These are phyloP conservation scores for Wickerhamiella kazuoi DNA, from an alignment of 805 yeast genomes.

Conservation along the genomic window DNA sequence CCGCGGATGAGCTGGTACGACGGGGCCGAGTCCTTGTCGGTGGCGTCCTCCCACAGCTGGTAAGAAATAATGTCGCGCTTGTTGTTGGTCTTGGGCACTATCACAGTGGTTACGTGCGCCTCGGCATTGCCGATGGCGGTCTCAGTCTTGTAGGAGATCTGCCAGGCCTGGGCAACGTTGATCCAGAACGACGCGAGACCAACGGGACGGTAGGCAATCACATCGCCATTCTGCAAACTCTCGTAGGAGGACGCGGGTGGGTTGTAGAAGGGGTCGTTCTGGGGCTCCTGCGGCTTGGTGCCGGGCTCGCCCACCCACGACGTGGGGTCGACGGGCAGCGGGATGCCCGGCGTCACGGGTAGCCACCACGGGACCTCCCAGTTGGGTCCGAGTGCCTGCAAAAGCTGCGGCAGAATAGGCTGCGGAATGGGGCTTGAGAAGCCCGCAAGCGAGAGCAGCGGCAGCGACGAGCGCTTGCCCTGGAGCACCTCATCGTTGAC, in stretches of 20 bases:
- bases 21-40: slow-evolving; percentile 16
- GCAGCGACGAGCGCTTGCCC: background rate
- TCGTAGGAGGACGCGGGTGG: slow-evolving; percentile 3
- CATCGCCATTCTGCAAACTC: slow-evolving; percentile 3
- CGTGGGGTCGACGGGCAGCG: slow-evolving; percentile 1
- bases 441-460: background rate
- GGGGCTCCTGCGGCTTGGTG: slow-evolving; percentile 3
- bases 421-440: background rate
- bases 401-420: background rate
- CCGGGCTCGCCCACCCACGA: slow-evolving; percentile 4
- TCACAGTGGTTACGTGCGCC: slow-evolving; percentile 10
- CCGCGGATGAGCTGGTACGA: slow-evolving; percentile 8
- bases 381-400: background rate
- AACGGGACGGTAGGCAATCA: slow-evolving; percentile 7
- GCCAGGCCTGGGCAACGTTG: slow-evolving; percentile 5
- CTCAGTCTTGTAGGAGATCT: slow-evolving; percentile 8
- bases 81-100: slow-evolving; percentile 5
- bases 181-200: slow-evolving; percentile 4
- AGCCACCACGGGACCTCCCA: background rate
- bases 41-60: slow-evolving; percentile 17
- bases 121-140: slow-evolving; percentile 5
- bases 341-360: background rate
- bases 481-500: background rate
- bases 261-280: slow-evolving; percentile 6
- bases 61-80: slow-evolving; percentile 12